These are phyloP conservation scores for Adansonia madagascariensis DNA, from an alignment of 441 rosid species.

Conservation along the genomic window DNA sequence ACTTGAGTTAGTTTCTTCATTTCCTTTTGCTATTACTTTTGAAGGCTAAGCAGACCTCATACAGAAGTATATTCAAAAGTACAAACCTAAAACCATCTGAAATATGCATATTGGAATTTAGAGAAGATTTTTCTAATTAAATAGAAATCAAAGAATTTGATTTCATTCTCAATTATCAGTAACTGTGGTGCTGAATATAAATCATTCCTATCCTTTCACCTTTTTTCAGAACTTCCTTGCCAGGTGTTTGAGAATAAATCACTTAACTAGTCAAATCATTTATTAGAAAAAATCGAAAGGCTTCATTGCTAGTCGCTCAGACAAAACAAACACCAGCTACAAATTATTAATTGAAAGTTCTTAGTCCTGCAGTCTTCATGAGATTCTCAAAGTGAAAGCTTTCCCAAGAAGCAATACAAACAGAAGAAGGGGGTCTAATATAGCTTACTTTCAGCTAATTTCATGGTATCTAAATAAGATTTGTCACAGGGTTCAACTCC, in stretches of 20 bases:
- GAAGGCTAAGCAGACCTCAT: neutral
- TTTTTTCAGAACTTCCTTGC: neutral
- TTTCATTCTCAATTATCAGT: neutral
- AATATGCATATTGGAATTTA: neutral
- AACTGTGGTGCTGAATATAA: neutral
- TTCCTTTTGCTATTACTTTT: neutral
- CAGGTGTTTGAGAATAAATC: neutral
- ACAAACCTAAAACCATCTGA: neutral
- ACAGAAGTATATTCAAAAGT: neutral
- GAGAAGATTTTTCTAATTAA: slow-evolving; percentile 5
- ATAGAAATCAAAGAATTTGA: neutral
- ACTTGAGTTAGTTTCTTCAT: neutral
- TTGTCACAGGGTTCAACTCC: slow-evolving; percentile 86
- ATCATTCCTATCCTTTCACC: neutral
- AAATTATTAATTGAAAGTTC: slow-evolving; percentile 1
- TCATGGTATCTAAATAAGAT: slow-evolving; percentile 24
- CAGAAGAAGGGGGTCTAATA: neutral
- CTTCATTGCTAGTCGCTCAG: no score
- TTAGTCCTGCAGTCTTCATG: neutral
- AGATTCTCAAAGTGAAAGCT: neutral
- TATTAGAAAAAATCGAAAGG: no score
- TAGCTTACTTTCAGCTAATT: neutral
- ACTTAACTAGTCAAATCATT: neutral
- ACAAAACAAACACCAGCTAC: neutral
- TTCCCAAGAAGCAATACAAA: neutral